These are phyloP conservation scores for Zymoseptoria passerinii DNA, from an alignment of 2,329 filamentous ascomycete genomes.

Conservation along the genomic window DNA sequence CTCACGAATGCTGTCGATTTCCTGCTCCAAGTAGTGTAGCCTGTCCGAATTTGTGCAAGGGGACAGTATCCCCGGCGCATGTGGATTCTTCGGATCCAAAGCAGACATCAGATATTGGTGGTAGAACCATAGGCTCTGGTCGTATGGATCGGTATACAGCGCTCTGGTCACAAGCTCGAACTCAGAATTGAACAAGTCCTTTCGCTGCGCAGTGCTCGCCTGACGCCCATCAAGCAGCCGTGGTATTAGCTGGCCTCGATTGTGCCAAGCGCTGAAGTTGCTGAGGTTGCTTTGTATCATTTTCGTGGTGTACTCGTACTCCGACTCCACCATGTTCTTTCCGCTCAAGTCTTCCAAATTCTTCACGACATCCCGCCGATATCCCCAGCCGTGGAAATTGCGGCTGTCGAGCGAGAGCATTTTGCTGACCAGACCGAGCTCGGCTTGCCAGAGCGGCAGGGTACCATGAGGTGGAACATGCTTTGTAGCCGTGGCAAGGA, in stretches of 20 bases:
- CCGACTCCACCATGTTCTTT: slow-evolving; percentile 57
- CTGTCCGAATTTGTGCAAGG: slow-evolving; percentile 55
- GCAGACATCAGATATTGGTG: slow-evolving; percentile 78
- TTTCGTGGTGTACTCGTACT: slow-evolving; percentile 82
- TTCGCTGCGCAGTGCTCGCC: slow-evolving; percentile 55
- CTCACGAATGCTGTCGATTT: slow-evolving; percentile 67
- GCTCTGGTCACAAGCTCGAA: slow-evolving; percentile 66
- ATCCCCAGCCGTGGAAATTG: slow-evolving; percentile 97
- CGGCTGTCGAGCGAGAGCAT: slow-evolving; percentile 81
- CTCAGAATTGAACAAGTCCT: slow-evolving; percentile 67
- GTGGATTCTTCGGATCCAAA: slow-evolving; percentile 44
- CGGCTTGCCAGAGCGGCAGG: slow-evolving; percentile 68
- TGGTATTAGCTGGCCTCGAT: slow-evolving; percentile 74
- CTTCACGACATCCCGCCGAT: slow-evolving; percentile 70
- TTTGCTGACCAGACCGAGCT: slow-evolving; percentile 73
- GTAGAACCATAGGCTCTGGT: slow-evolving; percentile 96
- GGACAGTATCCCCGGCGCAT: slow-evolving; percentile 48
- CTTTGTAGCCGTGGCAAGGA: slow-evolving; percentile 62
- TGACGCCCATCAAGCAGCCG: slow-evolving; percentile 62
- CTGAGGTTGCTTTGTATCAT: slow-evolving; percentile 81
- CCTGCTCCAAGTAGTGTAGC: slow-evolving; percentile 55
- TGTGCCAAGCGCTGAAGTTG: slow-evolving; percentile 97
- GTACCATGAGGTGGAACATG: slow-evolving; percentile 51
- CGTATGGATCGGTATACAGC: slow-evolving; percentile 81
- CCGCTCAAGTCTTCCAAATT: slow-evolving; percentile 55